Evolutionary conservation across 148 eudicot genomes (phyloP).

Genomic region (Dysphania ambrosioides): DNA sequence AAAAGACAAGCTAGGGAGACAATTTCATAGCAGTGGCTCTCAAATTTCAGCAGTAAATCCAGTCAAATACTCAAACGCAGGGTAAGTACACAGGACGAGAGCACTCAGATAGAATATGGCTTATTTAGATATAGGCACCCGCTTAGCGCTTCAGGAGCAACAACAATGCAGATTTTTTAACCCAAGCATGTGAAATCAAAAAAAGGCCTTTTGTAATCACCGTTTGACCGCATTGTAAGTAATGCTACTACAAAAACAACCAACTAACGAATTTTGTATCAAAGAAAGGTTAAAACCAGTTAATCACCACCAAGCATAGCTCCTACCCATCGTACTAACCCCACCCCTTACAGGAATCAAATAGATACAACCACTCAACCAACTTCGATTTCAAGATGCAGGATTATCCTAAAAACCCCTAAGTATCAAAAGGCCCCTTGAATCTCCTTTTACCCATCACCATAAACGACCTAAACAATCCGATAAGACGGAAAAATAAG

Average conservation of each 20-base stretch:
- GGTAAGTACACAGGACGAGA: background rate
- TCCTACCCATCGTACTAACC: background rate
- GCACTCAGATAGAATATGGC: background rate
- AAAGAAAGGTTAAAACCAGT: background rate
- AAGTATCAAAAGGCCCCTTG: background rate
- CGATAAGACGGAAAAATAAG: too few relatives aligned
- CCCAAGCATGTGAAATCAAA: background rate
- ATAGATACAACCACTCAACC: background rate
- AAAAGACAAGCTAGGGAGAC: background rate
- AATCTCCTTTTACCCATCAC: background rate
- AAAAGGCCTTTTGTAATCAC: too few relatives aligned
- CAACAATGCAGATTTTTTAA: background rate
- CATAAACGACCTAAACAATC: too few relatives aligned
- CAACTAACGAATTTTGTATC: background rate
- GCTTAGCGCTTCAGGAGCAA: background rate
- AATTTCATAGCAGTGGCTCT: background rate
- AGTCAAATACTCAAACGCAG: slow-evolving; percentile 2
- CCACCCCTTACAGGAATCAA: background rate
- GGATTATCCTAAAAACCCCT: too few relatives aligned
- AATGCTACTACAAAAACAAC: too few relatives aligned
- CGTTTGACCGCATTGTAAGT: too few relatives aligned
- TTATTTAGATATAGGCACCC: background rate
- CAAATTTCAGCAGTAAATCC: background rate
- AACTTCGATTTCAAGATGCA: background rate
- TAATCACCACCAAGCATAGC: background rate